Evolutionary conservation across 2,329 filamentous ascomycete species (phyloP), one percentile per base, ranked within the genome.

Genomic region (Cucurbitaria berberidis): DNA sequence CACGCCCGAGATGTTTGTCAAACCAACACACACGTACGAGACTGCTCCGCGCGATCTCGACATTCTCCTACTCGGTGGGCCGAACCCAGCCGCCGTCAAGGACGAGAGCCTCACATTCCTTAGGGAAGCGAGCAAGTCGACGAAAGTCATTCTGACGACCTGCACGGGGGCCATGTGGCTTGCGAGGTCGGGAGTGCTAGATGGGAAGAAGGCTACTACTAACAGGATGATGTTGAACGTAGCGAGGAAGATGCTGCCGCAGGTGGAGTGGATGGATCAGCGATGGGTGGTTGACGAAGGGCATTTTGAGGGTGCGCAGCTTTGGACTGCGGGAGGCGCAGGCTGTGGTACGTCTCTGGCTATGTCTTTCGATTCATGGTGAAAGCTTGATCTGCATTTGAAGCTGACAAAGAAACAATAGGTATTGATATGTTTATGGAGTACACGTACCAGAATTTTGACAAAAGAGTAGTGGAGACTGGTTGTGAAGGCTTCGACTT

Each of bases 21-120:
- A 67, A 16, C 76, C 77, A 3, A 77, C 73, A 27, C 59, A 72
- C 41, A 78, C 76, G 2, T 78, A 78, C 62, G 73, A 74, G 35
- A 70, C 60, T 39, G 76, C 73, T 8, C 77, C 77, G 3, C 67
- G 75, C 5, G 76, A 79, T 39, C 66, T 79, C 6, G 76, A 79
- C 30, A 73, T 79, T 30, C 55, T 79, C 2, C 34, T 79, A 26
- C 59, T 75, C 10, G 77, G 75, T 41, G 77, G 77, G 0, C 72
- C 75, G 5, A 46, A 69, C 19, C 72, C 66, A 0, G 53, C 24
- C 4, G 64, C 63, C 4, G 71, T 74, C 3, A 67, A 72, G 1
- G 64, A 72, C 7, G 62, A 60, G 11, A 76, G 75, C 21, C 60
- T 74, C 24, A 58, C 52, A 27, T 77, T 76, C 54, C 60, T 79